Base-by-base conservation (phyloP, 78 protist genomes). In the Dictyostelium citrinum region DNA sequence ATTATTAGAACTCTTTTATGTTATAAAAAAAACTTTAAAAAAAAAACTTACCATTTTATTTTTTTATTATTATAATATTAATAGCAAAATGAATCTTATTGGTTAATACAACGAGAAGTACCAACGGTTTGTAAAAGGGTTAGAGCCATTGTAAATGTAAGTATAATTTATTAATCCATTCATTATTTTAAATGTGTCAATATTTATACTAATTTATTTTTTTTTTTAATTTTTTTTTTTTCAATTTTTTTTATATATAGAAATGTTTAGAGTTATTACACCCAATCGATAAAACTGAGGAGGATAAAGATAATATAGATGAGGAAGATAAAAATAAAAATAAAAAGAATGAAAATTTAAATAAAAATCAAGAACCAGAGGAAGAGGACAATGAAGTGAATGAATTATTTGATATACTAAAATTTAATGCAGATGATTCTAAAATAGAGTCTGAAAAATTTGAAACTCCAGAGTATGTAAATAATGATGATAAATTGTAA, bases 81-180 rank as follows among this genome's bases (percentile, higher is more conserved):
- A 11, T 14, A 80, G 93, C 93, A 88, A 78, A 43, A 77, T 39
- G 93, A 88, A 68, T 49, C 93, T 31, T 41, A 27, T 49, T 88
- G 93, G 93, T 67, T 88, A 43, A 88, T 88, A n/a, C 71, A 88
- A 68, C 37, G 77, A 78, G 93, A 88, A 24, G 82, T 88, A 45
- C 93, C 93, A 12, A 49, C 55, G 29, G 80, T 88, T 51, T 88
- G 93, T 67, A 78, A 76, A 67, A 78, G 93, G 41, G 93, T 88
- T 6, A 88, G 37, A 35, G 79, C 79, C 49, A 88, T 88, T 24
- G 58, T 88, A 88, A 27, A 88, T 27, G 92, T 86, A 64, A n/a
- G 84, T 41, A 16, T 80, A 17, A 17, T 33, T 33, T 17, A 70
- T n/a, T 12, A 68, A 10, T 58, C 31, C 9, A 6, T 27, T 64